Evolutionary conservation across 208 protist genomes (phyloP).

Genomic region (Crithidia bombi): DNA sequence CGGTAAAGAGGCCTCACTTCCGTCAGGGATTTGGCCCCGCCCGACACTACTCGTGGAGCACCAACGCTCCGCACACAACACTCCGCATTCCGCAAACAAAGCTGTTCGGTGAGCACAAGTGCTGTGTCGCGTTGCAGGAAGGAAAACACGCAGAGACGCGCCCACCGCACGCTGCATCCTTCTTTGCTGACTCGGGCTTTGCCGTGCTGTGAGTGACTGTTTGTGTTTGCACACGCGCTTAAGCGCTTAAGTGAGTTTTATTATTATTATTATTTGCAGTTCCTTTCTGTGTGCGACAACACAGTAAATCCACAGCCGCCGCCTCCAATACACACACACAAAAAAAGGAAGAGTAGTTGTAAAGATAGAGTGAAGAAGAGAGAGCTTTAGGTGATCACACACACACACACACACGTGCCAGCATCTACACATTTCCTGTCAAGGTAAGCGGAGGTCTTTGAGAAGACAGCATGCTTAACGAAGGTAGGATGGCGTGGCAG

Average conservation of each 20-base stretch:
- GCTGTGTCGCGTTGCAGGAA: not conserved
- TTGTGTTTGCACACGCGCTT: not conserved
- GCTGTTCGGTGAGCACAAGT: not conserved
- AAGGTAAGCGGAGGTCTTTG: no score
- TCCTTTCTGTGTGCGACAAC: not conserved
- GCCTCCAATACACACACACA: no score
- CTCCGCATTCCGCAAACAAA: not conserved
- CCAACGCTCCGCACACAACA: not conserved
- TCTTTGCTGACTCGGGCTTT: not conserved
- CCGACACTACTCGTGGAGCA: no score
- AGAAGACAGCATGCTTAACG: no score
- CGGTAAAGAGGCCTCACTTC: not conserved
- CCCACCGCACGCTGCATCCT: not conserved
- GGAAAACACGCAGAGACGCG: not conserved
- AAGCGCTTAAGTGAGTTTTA: not conserved
- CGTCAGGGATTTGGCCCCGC: no score
- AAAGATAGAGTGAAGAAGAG: no score
- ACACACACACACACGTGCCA: no score
- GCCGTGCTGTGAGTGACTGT: not conserved
- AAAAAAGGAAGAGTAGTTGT: no score
- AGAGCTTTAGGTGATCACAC: no score
- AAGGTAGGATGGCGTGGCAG: no score
- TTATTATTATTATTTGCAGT: not conserved
- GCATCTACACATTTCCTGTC: no score
- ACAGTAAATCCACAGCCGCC: no score